A percentile compares a stretch with the other conserved stretches of the same genome.
Conservation (phyloP, 2,329 filamentous ascomycete genomes). For the Colletotrichum paranaense region DNA sequence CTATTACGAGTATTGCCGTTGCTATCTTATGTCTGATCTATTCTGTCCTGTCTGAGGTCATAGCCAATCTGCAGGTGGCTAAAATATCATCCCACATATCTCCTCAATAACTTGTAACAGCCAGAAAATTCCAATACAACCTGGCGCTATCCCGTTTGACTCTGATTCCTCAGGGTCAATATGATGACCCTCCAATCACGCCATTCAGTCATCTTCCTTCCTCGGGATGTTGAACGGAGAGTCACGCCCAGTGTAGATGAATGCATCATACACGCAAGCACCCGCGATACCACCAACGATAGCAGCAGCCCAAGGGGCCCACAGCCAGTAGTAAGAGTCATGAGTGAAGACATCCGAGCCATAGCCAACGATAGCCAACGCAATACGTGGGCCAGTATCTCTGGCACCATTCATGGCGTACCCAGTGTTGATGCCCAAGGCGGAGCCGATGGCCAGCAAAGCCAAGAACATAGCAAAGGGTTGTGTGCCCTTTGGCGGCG, state of each 20-base stretch:
- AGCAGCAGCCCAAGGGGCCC: conserved; percentile 43
- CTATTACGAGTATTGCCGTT: too few species aligned
- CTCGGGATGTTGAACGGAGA: conserved; percentile 27
- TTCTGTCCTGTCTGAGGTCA: too few species aligned
- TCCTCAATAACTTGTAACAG: too few species aligned
- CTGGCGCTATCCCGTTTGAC: too few species aligned
- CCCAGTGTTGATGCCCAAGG: conserved; percentile 50
- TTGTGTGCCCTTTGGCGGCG: conserved; percentile 49
- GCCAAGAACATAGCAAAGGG: conserved; percentile 49
- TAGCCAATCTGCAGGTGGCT: too few species aligned
- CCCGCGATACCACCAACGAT: conserved; percentile 44
- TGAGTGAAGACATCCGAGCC: conserved; percentile 41
- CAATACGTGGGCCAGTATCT: conserved; percentile 48
- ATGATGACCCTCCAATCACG: too few species aligned
- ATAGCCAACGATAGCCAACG: conserved; percentile 46
- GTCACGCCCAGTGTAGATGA: conserved; percentile 40
- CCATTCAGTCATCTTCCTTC: conserved; percentile 1
- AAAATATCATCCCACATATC: too few species aligned
- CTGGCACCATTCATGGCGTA: conserved; percentile 51
- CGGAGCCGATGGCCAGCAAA: conserved; percentile 48
- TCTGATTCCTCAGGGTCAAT: too few species aligned
- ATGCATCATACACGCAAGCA: conserved; percentile 44
- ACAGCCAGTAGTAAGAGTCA: conserved; percentile 45
- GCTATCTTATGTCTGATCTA: too few species aligned
- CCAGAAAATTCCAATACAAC: too few species aligned